A percentile compares a stretch with the other conserved stretches of the same genome.
These are phyloP conservation scores for Lunasporangiospora selenospora DNA, from an alignment of 192 early-diverging fungal species.

Conservation along the genomic window DNA sequence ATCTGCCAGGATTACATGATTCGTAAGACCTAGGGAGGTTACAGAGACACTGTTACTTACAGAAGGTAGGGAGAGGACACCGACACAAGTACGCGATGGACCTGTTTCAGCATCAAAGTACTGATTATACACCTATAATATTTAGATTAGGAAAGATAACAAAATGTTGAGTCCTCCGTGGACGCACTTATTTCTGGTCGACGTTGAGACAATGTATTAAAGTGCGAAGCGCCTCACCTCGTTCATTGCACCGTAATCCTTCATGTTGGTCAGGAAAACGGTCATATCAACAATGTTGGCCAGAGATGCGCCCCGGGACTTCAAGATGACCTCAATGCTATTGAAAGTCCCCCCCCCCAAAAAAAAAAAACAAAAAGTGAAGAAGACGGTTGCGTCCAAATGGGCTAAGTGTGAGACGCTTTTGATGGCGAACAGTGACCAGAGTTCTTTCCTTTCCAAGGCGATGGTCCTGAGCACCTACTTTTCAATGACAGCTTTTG, in stretches of 20 bases:
- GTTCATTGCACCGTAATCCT: constrained; percentile 68
- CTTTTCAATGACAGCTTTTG: constrained; percentile 70
- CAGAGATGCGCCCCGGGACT: constrained; percentile 54
- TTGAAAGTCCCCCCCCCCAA: no score
- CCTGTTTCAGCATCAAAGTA: constrained; percentile 66
- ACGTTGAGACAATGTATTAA: not conserved
- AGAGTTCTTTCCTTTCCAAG: no score
- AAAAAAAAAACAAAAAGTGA: no score
- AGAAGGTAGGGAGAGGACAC: constrained; percentile 66
- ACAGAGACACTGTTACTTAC: constrained; percentile 29
- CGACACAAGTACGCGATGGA: constrained; percentile 70
- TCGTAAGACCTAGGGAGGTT: not conserved
- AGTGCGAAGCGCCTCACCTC: constrained; percentile 27
- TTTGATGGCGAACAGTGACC: not conserved
- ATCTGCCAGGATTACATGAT: not conserved
- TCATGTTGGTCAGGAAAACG: constrained; percentile 76
- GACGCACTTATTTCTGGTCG: not conserved
- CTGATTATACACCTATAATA: constrained; percentile 62
- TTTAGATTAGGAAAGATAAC: not conserved
- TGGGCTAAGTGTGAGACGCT: no score
- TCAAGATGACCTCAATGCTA: constrained; percentile 65
- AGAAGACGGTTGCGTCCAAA: no score
- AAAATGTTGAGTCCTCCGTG: not conserved
- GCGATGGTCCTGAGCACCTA: constrained; percentile 10
- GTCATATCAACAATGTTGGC: constrained; percentile 73